Evolutionary conservation across 805 yeast genomes (phyloP).

Genomic region (Candida nonsorbophila): DNA sequence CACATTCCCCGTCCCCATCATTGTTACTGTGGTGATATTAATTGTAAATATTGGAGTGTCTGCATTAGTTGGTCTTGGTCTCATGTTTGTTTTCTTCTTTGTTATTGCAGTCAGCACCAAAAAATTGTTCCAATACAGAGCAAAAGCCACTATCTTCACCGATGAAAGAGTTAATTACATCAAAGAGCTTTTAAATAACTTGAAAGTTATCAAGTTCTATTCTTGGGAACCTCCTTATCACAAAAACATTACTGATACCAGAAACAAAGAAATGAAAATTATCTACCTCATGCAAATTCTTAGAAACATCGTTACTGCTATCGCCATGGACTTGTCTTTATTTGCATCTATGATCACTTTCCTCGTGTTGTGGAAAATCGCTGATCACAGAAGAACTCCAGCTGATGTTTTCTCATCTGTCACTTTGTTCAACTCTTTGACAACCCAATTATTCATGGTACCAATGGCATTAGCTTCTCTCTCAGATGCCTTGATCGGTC

Average conservation of each 20-base stretch:
- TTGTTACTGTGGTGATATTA: constrained; percentile 59
- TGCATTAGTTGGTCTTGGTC: constrained; percentile 64
- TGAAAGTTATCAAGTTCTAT: constrained; percentile 81
- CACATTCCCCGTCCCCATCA: constrained; percentile 59
- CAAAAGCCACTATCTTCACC: constrained; percentile 55
- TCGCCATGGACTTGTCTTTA: constrained; percentile 62
- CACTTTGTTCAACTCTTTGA: constrained; percentile 58
- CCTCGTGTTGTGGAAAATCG: constrained; percentile 31
- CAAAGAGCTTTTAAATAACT: constrained; percentile 71
- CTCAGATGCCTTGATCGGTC: constrained; percentile 61
- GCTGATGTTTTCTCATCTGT: constrained; percentile 68
- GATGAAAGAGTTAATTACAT: constrained; percentile 73
- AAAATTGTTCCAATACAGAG: constrained; percentile 50
- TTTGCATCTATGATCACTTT: constrained; percentile 62
- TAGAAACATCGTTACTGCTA: constrained; percentile 57
- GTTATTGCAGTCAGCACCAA: constrained; percentile 44
- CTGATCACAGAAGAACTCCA: constrained; percentile 36
- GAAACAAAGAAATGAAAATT: constrained; percentile 57
- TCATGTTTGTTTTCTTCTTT: constrained; percentile 47
- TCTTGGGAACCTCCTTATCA: constrained; percentile 88
- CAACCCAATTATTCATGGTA: constrained; percentile 59
- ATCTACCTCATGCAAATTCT: constrained; percentile 60
- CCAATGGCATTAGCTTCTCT: constrained; percentile 68
- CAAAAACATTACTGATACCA: constrained; percentile 45
- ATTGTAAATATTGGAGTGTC: constrained; percentile 66